phyloP scores from a whole-genome alignment of 108 stramenopile species.

The Seminavis robusta region DNA sequence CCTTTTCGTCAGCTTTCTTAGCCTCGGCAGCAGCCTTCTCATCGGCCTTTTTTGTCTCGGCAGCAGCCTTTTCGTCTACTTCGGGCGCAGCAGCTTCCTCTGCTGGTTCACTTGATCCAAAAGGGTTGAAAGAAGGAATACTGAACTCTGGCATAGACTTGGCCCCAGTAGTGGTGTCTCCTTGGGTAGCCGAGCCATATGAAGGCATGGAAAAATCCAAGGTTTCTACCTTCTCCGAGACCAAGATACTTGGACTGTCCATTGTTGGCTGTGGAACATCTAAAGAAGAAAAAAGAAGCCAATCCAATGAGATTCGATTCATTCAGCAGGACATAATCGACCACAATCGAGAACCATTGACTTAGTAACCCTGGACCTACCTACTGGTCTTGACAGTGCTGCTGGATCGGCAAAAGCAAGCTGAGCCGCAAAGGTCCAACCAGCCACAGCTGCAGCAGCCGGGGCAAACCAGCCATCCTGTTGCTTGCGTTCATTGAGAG shows the following conservation, averaged over 20 bases:
- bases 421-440: slow-evolving; percentile 21
- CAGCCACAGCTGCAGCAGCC: slow-evolving; percentile 18
- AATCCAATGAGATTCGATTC: not conserved
- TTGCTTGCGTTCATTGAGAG: not conserved
- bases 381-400: not conserved
- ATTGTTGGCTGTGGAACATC: not conserved
- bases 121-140: slow-evolving; percentile 29
- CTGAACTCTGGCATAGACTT: slow-evolving; percentile 19
- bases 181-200: slow-evolving; percentile 40
- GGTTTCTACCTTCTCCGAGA: slow-evolving; percentile 31
- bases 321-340: not conserved
- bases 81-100: slow-evolving; percentile 31
- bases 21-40: slow-evolving; percentile 40
- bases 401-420: slow-evolving; percentile 16
- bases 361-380: not conserved
- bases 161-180: slow-evolving; percentile 4
- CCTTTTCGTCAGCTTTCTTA: slow-evolving; percentile 36
- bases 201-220: slow-evolving; percentile 80
- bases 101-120: slow-evolving; percentile 27
- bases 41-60: slow-evolving; percentile 21
- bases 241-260: not conserved
- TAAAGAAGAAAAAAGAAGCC: not conserved
- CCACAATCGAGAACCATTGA: not conserved
- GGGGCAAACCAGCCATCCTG: slow-evolving; percentile 7
- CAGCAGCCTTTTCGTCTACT: slow-evolving; percentile 46